These are phyloP conservation scores for Elsinoe necatrix DNA, from an alignment of 2,329 filamentous ascomycete genomes.

Conservation along the genomic window DNA sequence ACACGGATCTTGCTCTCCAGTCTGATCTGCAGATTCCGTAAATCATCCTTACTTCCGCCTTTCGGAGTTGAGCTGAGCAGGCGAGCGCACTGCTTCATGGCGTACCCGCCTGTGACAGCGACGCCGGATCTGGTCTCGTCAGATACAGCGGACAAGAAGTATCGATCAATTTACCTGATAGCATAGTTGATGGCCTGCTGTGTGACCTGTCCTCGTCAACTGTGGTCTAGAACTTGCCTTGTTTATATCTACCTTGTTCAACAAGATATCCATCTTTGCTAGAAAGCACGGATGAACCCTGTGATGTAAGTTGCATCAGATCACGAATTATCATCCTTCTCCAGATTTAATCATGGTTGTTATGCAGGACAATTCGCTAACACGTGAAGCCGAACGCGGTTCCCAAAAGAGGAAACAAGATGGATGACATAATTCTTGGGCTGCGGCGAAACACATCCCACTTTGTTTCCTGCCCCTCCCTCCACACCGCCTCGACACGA, in stretches of 20 bases:
- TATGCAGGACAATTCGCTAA: background rate
- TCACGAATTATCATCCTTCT: background rate
- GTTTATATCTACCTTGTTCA: slow-evolving; percentile 45
- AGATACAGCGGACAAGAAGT: background rate
- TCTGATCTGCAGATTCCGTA: slow-evolving; percentile 61
- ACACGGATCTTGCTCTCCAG: slow-evolving; percentile 81
- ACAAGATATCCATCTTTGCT: slow-evolving; percentile 58
- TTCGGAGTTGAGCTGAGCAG: slow-evolving; percentile 61
- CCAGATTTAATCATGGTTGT: background rate
- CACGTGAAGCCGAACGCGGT: slow-evolving; percentile 8
- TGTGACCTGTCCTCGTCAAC: slow-evolving; percentile 44
- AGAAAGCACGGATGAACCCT: background rate
- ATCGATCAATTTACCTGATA: slow-evolving; percentile 47
- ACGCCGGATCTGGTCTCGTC: slow-evolving; percentile 56
- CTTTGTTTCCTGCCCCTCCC: background rate
- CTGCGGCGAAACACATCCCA: slow-evolving; percentile 4
- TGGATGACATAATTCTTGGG: slow-evolving; percentile 12
- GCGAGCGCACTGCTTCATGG: slow-evolving; percentile 71
- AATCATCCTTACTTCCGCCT: slow-evolving; percentile 61
- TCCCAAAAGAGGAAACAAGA: slow-evolving; percentile 7
- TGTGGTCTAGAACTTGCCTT: background rate
- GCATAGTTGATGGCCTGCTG: slow-evolving; percentile 87
- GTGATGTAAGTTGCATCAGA: background rate
- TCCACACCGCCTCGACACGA: background rate
- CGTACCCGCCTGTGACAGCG: slow-evolving; percentile 74